Evolutionary conservation across 192 early-diverging fungal genomes (phyloP), one percentile per base, ranked within the genome.

Genomic region (Phycomyces blakesleeanus): DNA sequence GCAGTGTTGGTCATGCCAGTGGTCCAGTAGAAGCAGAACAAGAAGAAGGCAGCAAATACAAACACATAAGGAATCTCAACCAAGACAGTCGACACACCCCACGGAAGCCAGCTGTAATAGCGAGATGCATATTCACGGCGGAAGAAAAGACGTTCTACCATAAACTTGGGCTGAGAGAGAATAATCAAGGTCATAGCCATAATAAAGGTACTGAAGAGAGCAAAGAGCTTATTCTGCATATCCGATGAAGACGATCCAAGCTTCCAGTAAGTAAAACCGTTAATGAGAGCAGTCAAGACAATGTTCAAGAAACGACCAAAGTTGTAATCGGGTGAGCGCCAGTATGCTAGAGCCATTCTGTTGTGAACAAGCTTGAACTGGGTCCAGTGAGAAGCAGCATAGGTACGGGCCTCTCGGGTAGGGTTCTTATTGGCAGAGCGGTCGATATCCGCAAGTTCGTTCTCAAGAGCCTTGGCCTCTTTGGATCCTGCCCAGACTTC

Each of bases 251-350:
- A 76, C 38, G 75, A 9, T 12, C 73, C 73, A 12, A 87, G 66
- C 22, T 88, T 78, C 80, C 78, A 89, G 74, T 87, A 93, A n/a
- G 89, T 83, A 75, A 93, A 87, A 14, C 87, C 89, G 37, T 86
- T 83, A 8, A 85, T 49, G 20, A 93, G 70, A 0, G 83, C 81
- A 57, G 69, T 71, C 39, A 85, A 68, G 26, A 87, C 67, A 58
- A 84, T 73, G 58, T 87, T 75, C 21, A 81, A 76, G 22, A 87
- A 67, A 27, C 89, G 81, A 22, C 86, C 89, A 57, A 90, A 74
- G 74, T 91, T 93, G 72, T 91, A 93, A 61, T 85, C 69, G 57
- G 84, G 85, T 55, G 85, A 72, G 15, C 91, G 83, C 84, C 84
- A 93, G 76, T 87, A 90, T 51, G 83, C 79, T 6, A 74, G 56